phyloP scores from a whole-genome alignment of 768 basidiomycete species.

The Leccinum subtestaceum region DNA sequence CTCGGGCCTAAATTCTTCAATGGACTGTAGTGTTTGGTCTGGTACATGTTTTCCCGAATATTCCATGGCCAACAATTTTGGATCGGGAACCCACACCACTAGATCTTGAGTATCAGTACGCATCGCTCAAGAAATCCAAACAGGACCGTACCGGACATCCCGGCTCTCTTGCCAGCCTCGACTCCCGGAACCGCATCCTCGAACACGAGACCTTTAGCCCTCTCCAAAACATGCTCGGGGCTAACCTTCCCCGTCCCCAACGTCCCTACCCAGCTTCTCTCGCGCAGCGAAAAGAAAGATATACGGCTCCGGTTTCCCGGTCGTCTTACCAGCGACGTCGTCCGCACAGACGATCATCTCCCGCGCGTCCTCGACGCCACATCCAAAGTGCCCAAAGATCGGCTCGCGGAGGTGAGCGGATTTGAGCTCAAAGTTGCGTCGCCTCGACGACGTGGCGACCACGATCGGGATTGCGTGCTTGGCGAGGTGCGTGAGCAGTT shows the following conservation, averaged over 20 bases:
- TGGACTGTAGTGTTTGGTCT: conserved; percentile 56
- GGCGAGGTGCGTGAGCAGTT: conserved; percentile 69
- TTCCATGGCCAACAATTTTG: conserved; percentile 55
- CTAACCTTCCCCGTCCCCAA: conserved; percentile 46
- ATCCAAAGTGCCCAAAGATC: conserved; percentile 45
- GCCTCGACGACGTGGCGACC: conserved; percentile 73
- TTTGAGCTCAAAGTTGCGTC: conserved; percentile 67
- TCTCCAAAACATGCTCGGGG: conserved; percentile 42
- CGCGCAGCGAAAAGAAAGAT: conserved; percentile 76
- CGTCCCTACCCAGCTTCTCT: conserved; percentile 50
- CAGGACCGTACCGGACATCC: conserved; percentile 68
- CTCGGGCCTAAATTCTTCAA: conserved; percentile 77
- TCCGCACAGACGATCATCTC: conserved; percentile 71
- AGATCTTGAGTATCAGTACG: conserved; percentile 4
- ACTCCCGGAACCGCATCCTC: conserved; percentile 80
- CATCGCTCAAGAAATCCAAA: neutral
- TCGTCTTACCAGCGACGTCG: conserved; percentile 52
- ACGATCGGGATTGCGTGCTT: conserved; percentile 71
- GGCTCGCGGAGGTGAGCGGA: conserved; percentile 54
- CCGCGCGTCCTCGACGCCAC: conserved; percentile 19
- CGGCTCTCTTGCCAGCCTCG: conserved; percentile 78
- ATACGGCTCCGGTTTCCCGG: conserved; percentile 80
- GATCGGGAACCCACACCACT: conserved; percentile 88
- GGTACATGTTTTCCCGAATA: conserved; percentile 48
- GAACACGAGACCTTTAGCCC: conserved; percentile 70